Percentiles rank a stretch among this genome's conserved stretches.
phyloP scores from a whole-genome alignment of 306 rosid species.

The Pyrus bretschneideri region DNA sequence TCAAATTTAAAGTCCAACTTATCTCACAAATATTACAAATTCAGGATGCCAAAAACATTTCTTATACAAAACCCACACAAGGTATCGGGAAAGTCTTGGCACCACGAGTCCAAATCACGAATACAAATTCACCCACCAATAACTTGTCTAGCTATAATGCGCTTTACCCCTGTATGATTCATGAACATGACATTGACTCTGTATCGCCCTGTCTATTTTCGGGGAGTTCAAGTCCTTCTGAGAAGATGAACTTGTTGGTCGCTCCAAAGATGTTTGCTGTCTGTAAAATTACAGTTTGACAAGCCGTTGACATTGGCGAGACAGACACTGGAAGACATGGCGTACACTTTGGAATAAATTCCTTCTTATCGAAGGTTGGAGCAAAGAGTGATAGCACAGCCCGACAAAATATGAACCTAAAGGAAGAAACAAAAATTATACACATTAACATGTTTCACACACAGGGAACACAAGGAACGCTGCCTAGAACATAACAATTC shows the following conservation, averaged over 20 bases:
- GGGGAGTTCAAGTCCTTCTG: slow-evolving; percentile 35
- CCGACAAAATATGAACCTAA: slow-evolving; percentile 77
- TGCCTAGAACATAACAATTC: neutral
- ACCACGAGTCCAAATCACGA: neutral
- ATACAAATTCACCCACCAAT: neutral
- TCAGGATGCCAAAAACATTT: neutral
- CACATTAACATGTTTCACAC: neutral
- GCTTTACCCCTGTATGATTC: neutral
- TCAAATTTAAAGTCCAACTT: neutral
- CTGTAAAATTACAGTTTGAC: slow-evolving; percentile 43
- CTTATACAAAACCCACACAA: neutral
- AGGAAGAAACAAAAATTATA: slow-evolving; percentile 3
- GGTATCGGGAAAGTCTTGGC: neutral
- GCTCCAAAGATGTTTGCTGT: slow-evolving; percentile 60
- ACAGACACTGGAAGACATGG: slow-evolving; percentile 56
- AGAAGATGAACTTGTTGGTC: slow-evolving; percentile 42
- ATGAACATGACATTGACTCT: slow-evolving; percentile 13
- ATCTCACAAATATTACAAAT: neutral
- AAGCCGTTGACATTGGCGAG: slow-evolving; percentile 26
- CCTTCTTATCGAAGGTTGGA: slow-evolving; percentile 51
- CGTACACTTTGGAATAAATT: slow-evolving; percentile 57
- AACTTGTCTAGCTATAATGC: neutral
- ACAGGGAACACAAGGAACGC: neutral
- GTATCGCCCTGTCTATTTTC: slow-evolving; percentile 21
- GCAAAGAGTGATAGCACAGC: slow-evolving; percentile 52